Base-by-base conservation (phyloP, 2,329 filamentous ascomycete genomes). In the Paraphaeosphaeria minitans region DNA sequence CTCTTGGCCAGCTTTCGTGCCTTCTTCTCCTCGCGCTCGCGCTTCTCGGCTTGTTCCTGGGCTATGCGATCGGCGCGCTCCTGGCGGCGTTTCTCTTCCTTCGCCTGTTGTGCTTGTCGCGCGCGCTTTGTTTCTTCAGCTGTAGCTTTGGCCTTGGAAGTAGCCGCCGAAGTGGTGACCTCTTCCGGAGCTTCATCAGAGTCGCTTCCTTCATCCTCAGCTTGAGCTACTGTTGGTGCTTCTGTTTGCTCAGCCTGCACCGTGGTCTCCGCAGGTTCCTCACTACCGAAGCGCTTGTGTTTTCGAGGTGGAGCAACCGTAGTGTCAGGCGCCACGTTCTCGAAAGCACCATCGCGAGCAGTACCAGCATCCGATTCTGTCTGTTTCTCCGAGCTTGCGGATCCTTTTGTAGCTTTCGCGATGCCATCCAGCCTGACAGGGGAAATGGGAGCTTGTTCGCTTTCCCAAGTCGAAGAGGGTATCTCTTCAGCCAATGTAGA, bases 131-230 rank as follows among this genome's bases (percentile, higher is more conserved):
- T 68, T 37, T 75, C 73, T 52, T 68, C 67, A 43, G 71, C 65
- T 22, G 66, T 60, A 8, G 70, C 68, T 45, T 67, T 65, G 13
- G 68, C 68, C 59, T 72, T 70, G 3, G 67, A 65, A 16, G 66
- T 61, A 5, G 75, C 75, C 6, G 69, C 64, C 1, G 69, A 69
- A 21, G 70, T 69, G 9, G 73, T 75, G 52, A 77, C 68, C 14
- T 72, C 66, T 52, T 78, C 77, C n/a, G 76, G 75, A 7, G 74
- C 75, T 60, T 77, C 75, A 56, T 77, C 76, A 0, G 74, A 74
- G 61, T 76, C 74, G 61, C 63, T 70, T 33, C 59, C 69, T 14
- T 68, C 66, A 57, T 69, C 69, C 16, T 73, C 67, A 12, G 67
- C 63, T 13, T 63, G 53, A 22, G 62, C 51, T 16, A 55, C 54